A percentile compares a stretch with the other conserved stretches of the same genome.
Conservation (phyloP, 108 stramenopile genomes). For the Epithemia pelagica region DNA sequence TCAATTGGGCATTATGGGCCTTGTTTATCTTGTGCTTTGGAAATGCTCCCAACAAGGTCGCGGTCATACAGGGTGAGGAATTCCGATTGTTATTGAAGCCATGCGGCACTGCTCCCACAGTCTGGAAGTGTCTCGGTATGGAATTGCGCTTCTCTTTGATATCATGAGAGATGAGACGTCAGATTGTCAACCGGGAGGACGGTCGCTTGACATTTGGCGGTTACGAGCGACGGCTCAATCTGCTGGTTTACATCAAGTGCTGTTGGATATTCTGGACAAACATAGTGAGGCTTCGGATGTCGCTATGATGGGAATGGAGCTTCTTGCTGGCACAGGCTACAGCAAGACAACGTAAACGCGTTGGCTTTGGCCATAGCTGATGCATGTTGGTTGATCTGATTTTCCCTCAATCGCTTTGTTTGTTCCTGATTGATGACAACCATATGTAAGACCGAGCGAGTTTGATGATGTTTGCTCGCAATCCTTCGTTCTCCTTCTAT, state of each 20-base stretch:
- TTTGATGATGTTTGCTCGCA: too few relatives aligned
- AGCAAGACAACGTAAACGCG: too few relatives aligned
- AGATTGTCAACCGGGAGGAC: conserved; percentile 11
- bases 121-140: conserved; percentile 44
- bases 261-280: conserved; percentile 30
- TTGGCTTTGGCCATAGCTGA: too few relatives aligned
- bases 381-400: too few relatives aligned
- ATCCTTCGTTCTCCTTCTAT: too few relatives aligned
- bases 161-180: conserved; percentile 22
- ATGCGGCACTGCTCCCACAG: conserved; percentile 30
- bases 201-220: conserved; percentile 23
- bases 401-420: too few relatives aligned
- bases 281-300: conserved; percentile 41
- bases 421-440: too few relatives aligned
- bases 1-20: conserved; percentile 56
- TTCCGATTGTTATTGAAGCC: conserved; percentile 26
- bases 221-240: conserved; percentile 34
- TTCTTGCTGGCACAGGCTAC: conserved; percentile 50
- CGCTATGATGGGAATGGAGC: conserved; percentile 54
- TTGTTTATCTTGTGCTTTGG: conserved; percentile 45
- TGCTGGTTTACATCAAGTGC: conserved; percentile 37
- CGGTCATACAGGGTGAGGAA: conserved; percentile 25
- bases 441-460: too few relatives aligned
- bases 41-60: conserved; percentile 25
- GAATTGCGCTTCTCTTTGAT: conserved; percentile 55